These are phyloP conservation scores for Ilyonectria robusta DNA, from an alignment of 2,329 filamentous ascomycete species.

Conservation along the genomic window DNA sequence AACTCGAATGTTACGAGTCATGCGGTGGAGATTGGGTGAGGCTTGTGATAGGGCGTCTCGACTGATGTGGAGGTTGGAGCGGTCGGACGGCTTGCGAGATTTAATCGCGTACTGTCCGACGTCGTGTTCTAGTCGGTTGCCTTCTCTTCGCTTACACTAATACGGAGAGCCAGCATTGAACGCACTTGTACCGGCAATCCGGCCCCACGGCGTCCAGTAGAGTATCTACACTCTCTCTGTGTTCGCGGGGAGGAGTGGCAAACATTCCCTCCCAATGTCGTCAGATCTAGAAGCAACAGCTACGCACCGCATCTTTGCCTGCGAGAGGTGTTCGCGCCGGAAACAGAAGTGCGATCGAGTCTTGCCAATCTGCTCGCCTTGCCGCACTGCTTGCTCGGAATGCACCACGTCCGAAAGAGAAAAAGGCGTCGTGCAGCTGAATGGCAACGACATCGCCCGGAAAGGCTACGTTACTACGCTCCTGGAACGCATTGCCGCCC, in stretches of 20 bases:
- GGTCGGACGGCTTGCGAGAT: too few species aligned
- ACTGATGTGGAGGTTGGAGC: too few species aligned
- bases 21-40: too few species aligned
- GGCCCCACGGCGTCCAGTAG: too few species aligned
- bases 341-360: slow-evolving; percentile 30
- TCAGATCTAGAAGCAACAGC: neutral
- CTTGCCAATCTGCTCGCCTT: slow-evolving; percentile 22
- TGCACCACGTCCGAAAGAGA: slow-evolving; percentile 18
- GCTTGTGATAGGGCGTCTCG: too few species aligned
- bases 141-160: too few species aligned
- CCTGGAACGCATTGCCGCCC: slow-evolving; percentile 18
- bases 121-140: too few species aligned
- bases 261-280: neutral
- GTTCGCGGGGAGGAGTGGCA: neutral
- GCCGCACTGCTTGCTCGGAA: slow-evolving; percentile 5
- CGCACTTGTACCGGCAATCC: too few species aligned
- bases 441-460: slow-evolving; percentile 4
- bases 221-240: too few species aligned
- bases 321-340: slow-evolving; percentile 9
- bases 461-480: slow-evolving; percentile 24
- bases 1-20: too few species aligned
- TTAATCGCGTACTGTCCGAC: too few species aligned
- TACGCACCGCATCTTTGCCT: neutral
- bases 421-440: neutral
- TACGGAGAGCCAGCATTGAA: too few species aligned